Percentiles rank a stretch among this genome's conserved stretches.
phyloP scores from a whole-genome alignment of 345 rosid genomes.

The Aquilaria yunnanensis region DNA sequence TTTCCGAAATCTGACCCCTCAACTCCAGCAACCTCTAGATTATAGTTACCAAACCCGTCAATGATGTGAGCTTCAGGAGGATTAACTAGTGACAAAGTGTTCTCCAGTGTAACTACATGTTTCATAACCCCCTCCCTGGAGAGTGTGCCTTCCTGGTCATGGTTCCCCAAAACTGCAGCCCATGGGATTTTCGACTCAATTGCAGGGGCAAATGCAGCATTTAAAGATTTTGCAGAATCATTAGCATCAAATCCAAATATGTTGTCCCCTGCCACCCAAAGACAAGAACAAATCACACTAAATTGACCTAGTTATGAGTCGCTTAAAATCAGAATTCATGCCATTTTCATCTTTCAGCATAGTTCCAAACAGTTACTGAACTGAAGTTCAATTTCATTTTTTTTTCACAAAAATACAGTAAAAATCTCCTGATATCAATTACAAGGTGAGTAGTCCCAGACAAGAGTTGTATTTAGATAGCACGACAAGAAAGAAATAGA shows the following conservation, averaged over 20 bases:
- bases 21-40: constrained; percentile 69
- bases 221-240: constrained; percentile 59
- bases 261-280: constrained; percentile 58
- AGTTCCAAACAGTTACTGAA: background rate
- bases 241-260: constrained; percentile 53
- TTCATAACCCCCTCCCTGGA: constrained; percentile 83
- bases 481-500: background rate
- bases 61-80: constrained; percentile 42
- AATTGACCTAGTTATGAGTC: too few species aligned
- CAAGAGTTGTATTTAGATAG: background rate
- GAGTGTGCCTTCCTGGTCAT: constrained; percentile 77
- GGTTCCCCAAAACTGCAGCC: constrained; percentile 89
- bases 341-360: background rate
- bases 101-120: constrained; percentile 52
- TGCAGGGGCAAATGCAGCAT: constrained; percentile 76
- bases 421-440: background rate
- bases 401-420: background rate
- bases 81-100: constrained; percentile 67
- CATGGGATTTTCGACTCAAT: constrained; percentile 70
- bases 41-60: constrained; percentile 94
- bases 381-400: too few species aligned
- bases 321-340: background rate
- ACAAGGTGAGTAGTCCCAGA: too few species aligned
- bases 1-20: constrained; percentile 56
- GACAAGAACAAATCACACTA: background rate